phyloP scores from a whole-genome alignment of 2,329 filamentous ascomycete genomes.

The Exophiala phaeomuriformis region DNA sequence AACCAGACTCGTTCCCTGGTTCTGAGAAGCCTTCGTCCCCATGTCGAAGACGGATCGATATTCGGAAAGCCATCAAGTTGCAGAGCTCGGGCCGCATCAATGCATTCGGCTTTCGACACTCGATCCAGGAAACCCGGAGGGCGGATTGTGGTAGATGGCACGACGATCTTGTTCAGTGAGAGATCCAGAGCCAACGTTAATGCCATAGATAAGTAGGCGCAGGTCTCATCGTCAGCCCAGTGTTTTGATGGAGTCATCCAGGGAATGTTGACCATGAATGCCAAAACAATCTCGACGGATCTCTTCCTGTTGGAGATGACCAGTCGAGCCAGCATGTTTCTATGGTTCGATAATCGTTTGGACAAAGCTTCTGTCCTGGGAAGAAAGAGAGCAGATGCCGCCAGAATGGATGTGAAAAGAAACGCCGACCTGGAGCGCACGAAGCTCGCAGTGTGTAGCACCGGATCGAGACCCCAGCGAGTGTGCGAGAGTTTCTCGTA shows the following conservation, averaged over 20 bases:
- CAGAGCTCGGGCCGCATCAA: conserved; percentile 59
- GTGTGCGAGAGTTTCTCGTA: conserved; percentile 65
- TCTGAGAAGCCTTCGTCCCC: conserved; percentile 55
- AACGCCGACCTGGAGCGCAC: conserved; percentile 62
- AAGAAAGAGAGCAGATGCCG: conserved; percentile 61
- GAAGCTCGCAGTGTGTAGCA: conserved; percentile 58
- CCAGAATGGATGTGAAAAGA: conserved; percentile 63
- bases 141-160: conserved; percentile 47
- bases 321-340: conserved; percentile 54
- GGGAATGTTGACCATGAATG: conserved; percentile 67
- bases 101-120: conserved; percentile 60
- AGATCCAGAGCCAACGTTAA: conserved; percentile 62
- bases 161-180: conserved; percentile 61
- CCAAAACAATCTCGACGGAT: conserved; percentile 66
- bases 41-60: conserved; percentile 53
- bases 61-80: conserved; percentile 61
- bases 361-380: conserved; percentile 58
- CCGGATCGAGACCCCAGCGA: conserved; percentile 64
- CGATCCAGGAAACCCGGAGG: conserved; percentile 38
- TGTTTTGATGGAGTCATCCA: conserved; percentile 65
- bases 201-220: conserved; percentile 62
- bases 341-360: conserved; percentile 58
- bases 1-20: conserved; percentile 64
- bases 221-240: conserved; percentile 66
- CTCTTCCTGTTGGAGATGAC: conserved; percentile 56